These are phyloP conservation scores for Cornus kousa DNA, from an alignment of 148 eudicot genomes.

Conservation along the genomic window DNA sequence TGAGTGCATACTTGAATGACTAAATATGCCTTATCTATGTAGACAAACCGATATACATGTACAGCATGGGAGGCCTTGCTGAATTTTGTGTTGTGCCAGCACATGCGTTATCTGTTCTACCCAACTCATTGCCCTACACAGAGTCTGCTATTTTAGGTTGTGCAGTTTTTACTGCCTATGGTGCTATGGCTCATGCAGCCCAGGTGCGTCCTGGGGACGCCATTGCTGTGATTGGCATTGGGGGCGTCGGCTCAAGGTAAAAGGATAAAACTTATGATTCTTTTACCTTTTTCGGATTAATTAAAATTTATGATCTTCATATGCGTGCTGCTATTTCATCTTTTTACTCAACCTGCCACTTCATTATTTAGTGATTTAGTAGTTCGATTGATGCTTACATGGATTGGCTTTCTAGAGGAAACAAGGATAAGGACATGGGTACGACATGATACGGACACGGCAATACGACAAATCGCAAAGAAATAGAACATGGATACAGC, in stretches of 20 bases:
- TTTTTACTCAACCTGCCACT: too few relatives aligned
- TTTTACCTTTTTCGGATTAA: too few relatives aligned
- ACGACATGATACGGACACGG: too few relatives aligned
- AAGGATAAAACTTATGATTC: background rate
- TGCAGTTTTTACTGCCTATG: slow-evolving; percentile 99
- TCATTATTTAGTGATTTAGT: too few relatives aligned
- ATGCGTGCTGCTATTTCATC: background rate
- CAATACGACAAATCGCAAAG: too few relatives aligned
- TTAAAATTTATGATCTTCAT: background rate
- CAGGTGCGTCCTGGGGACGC: slow-evolving; percentile 90
- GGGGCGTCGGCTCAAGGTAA: slow-evolving; percentile 99
- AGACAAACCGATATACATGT: slow-evolving; percentile 98
- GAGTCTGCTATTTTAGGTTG: slow-evolving; percentile 97
- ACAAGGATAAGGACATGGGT: too few relatives aligned
- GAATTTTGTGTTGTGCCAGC: slow-evolving; percentile 95
- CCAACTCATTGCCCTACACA: slow-evolving; percentile 83
- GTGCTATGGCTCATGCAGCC: slow-evolving; percentile 99
- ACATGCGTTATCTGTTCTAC: slow-evolving; percentile 72
- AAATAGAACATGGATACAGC: too few relatives aligned
- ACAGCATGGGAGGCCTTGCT: slow-evolving; percentile 99
- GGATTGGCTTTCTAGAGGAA: too few relatives aligned
- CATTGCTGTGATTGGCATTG: slow-evolving; percentile 92
- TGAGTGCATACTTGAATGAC: background rate
- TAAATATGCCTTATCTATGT: slow-evolving; percentile 24
- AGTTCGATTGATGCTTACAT: background rate